These are phyloP conservation scores for Talaromyces verruculosus DNA, from an alignment of 2,329 filamentous ascomycete species.

Conservation along the genomic window DNA sequence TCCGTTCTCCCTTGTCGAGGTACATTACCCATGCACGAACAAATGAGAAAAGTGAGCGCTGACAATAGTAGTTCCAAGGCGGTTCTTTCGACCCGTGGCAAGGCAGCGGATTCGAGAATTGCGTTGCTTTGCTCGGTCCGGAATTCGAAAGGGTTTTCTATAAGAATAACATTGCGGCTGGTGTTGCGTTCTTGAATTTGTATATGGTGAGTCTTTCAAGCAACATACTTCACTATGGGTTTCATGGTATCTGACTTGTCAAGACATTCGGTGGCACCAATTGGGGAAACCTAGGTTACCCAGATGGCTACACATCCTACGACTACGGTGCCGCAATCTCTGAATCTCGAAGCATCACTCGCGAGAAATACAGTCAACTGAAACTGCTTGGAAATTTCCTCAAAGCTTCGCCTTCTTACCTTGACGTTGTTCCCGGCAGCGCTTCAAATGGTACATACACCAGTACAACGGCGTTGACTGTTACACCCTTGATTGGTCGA, in stretches of 20 bases:
- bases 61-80: constrained; percentile 59
- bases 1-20: constrained; percentile 64
- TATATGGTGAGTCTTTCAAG: constrained; percentile 63
- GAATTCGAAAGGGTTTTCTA: constrained; percentile 77
- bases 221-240: not conserved
- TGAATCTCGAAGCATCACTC: constrained; percentile 66
- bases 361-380: constrained; percentile 77
- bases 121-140: constrained; percentile 64
- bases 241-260: not conserved
- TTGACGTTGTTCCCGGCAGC: constrained; percentile 58
- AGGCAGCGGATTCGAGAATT: constrained; percentile 67
- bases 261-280: constrained; percentile 75
- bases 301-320: constrained; percentile 63
- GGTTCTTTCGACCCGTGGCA: constrained; percentile 75
- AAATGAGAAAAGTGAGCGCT: not conserved
- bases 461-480: constrained; percentile 56
- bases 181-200: constrained; percentile 66
- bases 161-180: constrained; percentile 70
- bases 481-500: constrained; percentile 62
- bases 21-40: constrained; percentile 23
- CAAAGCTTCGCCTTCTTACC: constrained; percentile 68
- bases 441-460: constrained; percentile 44
- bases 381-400: constrained; percentile 76
- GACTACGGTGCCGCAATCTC: constrained; percentile 64
- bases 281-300: constrained; percentile 75